phyloP scores from a whole-genome alignment of 352 stramenopile species.

The Phytopythium boreale region DNA sequence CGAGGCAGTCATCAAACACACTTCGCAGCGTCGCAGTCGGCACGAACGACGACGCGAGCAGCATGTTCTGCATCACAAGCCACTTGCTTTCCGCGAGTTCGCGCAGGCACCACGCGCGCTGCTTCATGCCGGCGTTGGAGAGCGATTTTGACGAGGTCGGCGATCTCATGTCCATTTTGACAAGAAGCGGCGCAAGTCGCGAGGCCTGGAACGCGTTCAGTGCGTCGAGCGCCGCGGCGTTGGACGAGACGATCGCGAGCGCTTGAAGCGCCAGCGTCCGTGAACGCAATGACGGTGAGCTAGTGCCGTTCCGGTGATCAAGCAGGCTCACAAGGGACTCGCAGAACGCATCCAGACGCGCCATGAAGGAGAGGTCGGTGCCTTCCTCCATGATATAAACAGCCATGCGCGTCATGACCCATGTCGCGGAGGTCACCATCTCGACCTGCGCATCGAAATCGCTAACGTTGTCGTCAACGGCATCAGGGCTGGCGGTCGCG shows the following conservation, averaged over 20 bases:
- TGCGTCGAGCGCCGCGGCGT: slow-evolving; percentile 27
- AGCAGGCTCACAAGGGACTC: slow-evolving; percentile 26
- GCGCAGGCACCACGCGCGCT: slow-evolving; percentile 28
- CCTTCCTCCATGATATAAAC: slow-evolving; percentile 31
- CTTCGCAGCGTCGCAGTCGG: slow-evolving; percentile 30
- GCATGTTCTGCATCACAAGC: slow-evolving; percentile 43
- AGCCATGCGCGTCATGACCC: slow-evolving; percentile 40
- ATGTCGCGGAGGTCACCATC: slow-evolving; percentile 20
- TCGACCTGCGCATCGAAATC: slow-evolving; percentile 27
- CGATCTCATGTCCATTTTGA: slow-evolving; percentile 25
- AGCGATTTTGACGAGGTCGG: not conserved
- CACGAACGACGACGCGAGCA: slow-evolving; percentile 50
- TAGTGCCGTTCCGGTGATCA: not conserved
- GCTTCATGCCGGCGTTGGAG: slow-evolving; percentile 6
- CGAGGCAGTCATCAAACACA: slow-evolving; percentile 42
- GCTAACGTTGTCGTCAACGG: not conserved
- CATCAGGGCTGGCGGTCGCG: not conserved
- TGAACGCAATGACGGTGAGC: not conserved
- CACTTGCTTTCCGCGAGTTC: slow-evolving; percentile 53
- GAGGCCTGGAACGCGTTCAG: slow-evolving; percentile 32
- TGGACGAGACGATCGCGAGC: slow-evolving; percentile 28
- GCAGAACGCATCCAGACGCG: slow-evolving; percentile 29
- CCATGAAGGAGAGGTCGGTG: slow-evolving; percentile 23
- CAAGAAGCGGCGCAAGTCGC: slow-evolving; percentile 31
- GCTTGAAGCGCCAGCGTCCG: slow-evolving; percentile 29